Evolutionary conservation across 768 basidiomycete species (phyloP), one percentile per base, ranked within the genome.

Genomic region (Trametes cingulata): DNA sequence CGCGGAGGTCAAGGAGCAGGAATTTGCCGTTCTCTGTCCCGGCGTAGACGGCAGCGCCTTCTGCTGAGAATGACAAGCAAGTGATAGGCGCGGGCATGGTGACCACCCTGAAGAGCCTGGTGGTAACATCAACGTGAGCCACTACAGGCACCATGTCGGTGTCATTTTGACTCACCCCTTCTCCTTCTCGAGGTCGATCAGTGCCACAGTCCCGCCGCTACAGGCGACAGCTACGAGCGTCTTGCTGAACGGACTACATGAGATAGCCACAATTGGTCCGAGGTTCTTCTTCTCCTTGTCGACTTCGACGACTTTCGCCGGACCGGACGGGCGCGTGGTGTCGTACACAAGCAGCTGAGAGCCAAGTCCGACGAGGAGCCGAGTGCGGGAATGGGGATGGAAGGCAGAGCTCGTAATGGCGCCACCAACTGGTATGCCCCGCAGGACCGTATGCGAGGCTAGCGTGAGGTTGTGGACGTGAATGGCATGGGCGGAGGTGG

Each of bases 191-290:
- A 92, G 68, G 68, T 92, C 90, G 49, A 91, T 72, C 8, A 91
- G 76, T 3, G 72, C 77, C 12, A 91, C 76, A 42, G 75, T 73
- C 1, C 88, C 88, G 4, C 72, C 75, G 13, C 79, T 75, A 41
- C 80, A 85, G 1, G 80, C 83, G 42, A 80, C 79, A 2, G 85
- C 85, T 24, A 87, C 76, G 35, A 91, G 74, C 2, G 85, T 86
- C 74, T 86, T 90, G 73, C 88, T 90, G 71, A 90, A 91, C 7
- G 90, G 88, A 62, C 88, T 90, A 61, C 82, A 84, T 7, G 83
- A 77, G 9, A 90, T 70, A 13, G 79, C 80, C 4, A 82, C 71
- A 22, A 91, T 79, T n/a, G 80, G 71, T 8, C 84, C 85, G 0
- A 73, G 66, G 17, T 72, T 64, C 43, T 64, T 67, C 22, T 83